Evolutionary conservation across 2,329 filamentous ascomycete species (phyloP), one percentile per base, ranked within the genome.

Genomic region (Leptographium procerum): DNA sequence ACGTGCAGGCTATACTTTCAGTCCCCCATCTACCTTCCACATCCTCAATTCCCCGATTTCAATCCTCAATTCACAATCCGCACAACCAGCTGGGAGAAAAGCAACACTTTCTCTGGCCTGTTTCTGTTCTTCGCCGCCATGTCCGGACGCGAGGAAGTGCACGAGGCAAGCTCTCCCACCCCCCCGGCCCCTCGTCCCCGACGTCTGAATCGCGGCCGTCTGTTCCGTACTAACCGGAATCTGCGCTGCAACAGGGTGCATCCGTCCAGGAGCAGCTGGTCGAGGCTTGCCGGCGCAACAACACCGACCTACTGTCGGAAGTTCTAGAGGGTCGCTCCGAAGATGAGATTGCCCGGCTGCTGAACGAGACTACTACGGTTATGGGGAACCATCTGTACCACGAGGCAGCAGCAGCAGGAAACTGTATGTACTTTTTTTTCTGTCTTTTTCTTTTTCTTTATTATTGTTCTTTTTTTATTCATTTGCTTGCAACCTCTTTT

Each of bases 231-330:
- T 40, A 19, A 53, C 52, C 51, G 22, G 24, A 2, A 22, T 14
- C 47, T 26, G 13, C 11, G 7, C 40, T 11, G 2, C 66, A 95
- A 87, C 66, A 95, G 87, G 94, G 92, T 70, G 92, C 92, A 65
- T 89, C 89, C 61, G 83, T 85, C 52, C 81, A 86, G 71, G 92
- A 97, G 76, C 82, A 89, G 68, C 82, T 97, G 66, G 84, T 97
- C 73, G 92, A 95, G 77, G 89, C 94, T 66, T 95, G 89, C 75
- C 89, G 92, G 61, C 84, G 91, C 68, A 92, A 97, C 80, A 96
- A 97, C 74, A 85, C 85, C 65, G 86, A 92, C 57, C 84, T 97
- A 61, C 83, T 97, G 59, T 75, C 82, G 66, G 86, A 94, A 66
- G 81, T 91, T 59, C 79, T 96, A 64, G 73, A 80, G 48, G 74